Conservation (phyloP, 345 rosid species). For the Eucalyptus victrix region DNA sequence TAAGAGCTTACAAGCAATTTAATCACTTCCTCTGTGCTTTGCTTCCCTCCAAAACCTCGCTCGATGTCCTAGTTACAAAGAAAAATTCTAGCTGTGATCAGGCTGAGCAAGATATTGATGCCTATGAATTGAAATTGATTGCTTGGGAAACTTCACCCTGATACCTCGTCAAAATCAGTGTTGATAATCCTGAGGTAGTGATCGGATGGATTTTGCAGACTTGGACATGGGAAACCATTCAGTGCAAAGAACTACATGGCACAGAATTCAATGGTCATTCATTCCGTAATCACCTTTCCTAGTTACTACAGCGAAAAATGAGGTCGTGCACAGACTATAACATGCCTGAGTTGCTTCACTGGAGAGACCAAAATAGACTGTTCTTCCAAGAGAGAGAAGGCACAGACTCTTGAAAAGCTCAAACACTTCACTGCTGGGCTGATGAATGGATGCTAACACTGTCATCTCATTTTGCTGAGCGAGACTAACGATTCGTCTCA, state of each 20-base stretch:
- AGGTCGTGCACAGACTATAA: neutral
- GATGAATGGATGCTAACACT: slow-evolving; percentile 35
- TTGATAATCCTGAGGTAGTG: slow-evolving; percentile 39
- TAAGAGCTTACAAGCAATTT: slow-evolving; percentile 16
- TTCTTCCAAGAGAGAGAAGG: slow-evolving; percentile 32
- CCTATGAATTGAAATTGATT: neutral
- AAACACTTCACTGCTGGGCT: slow-evolving; percentile 38
- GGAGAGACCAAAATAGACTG: slow-evolving; percentile 40
- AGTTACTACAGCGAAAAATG: neutral
- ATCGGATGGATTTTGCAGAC: slow-evolving; percentile 34
- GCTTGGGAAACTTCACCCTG: slow-evolving; percentile 2
- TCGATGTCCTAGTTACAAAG: neutral
- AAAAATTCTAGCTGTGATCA: neutral
- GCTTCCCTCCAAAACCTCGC: neutral
- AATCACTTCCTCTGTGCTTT: slow-evolving; percentile 13
- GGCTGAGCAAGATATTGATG: neutral
- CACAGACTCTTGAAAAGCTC: slow-evolving; percentile 30
- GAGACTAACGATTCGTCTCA: slow-evolving; percentile 24
- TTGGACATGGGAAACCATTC: slow-evolving; percentile 42
- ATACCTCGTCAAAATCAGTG: slow-evolving; percentile 30
- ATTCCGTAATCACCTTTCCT: neutral
- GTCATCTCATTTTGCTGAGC: slow-evolving; percentile 8
- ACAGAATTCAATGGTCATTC: neutral
- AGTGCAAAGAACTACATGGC: slow-evolving; percentile 29
- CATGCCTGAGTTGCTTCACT: slow-evolving; percentile 16